phyloP scores from a whole-genome alignment of 1,139 yeast genomes.

The Kodamaea alishanica region DNA sequence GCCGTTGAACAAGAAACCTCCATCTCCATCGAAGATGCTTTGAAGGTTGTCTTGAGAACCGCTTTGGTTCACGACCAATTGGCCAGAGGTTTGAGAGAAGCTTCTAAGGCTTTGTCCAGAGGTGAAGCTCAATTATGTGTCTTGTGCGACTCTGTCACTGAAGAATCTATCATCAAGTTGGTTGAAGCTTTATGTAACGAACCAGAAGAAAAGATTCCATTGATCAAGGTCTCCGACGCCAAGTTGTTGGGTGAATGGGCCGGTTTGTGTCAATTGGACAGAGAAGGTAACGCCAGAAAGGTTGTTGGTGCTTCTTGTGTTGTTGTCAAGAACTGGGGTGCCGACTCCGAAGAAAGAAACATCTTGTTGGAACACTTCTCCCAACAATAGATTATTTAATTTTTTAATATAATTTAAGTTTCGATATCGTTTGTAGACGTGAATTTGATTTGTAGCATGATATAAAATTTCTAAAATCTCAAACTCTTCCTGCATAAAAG shows the following conservation, averaged over 20 bases:
- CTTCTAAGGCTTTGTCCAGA: slow-evolving; percentile 97
- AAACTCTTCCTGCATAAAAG: too few relatives aligned
- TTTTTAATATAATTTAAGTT: not conserved
- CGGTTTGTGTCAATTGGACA: slow-evolving; percentile 99
- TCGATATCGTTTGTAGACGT: too few relatives aligned
- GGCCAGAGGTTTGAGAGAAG: slow-evolving; percentile 99
- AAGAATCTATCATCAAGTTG: slow-evolving; percentile 93
- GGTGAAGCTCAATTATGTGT: slow-evolving; percentile 98
- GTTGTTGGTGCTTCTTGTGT: slow-evolving; percentile 99
- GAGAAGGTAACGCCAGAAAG: slow-evolving; percentile 99
- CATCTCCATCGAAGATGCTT: slow-evolving; percentile 97
- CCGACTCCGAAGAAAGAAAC: slow-evolving; percentile 97
- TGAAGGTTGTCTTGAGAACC: slow-evolving; percentile 97
- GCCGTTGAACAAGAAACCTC: slow-evolving; percentile 86
- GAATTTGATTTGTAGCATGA: too few relatives aligned
- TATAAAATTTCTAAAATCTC: too few relatives aligned
- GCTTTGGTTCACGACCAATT: slow-evolving; percentile 98
- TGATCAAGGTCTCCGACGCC: slow-evolving; percentile 99
- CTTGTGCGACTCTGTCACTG: slow-evolving; percentile 97
- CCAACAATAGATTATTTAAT: slow-evolving; percentile 56
- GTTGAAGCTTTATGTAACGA: slow-evolving; percentile 99
- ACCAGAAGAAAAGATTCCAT: slow-evolving; percentile 94
- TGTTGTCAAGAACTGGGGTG: slow-evolving; percentile 99
- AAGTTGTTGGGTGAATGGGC: slow-evolving; percentile 99
- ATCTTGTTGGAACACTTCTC: slow-evolving; percentile 96